These are phyloP conservation scores for Rosa hybrid DNA, from an alignment of 331 rosid genomes.

Conservation along the genomic window DNA sequence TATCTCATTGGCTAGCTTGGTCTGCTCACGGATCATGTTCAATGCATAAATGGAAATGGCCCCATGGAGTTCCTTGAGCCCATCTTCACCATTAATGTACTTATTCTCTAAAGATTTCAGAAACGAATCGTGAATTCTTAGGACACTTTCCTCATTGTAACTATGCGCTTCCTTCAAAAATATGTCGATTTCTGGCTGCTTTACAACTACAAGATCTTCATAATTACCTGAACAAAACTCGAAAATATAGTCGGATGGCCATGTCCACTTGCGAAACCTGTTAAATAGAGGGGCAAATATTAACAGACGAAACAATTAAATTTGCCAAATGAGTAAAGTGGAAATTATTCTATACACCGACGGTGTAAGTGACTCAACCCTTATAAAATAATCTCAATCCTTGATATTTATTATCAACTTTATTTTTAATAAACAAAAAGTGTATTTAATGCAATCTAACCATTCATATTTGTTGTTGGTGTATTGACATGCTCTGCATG, in stretches of 20 bases:
- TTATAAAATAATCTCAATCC: too few relatives aligned
- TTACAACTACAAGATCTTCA: background rate
- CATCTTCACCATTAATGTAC: background rate
- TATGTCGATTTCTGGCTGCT: background rate
- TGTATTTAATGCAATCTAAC: too few relatives aligned
- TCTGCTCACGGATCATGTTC: background rate
- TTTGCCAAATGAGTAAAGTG: background rate
- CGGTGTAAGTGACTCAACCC: too few relatives aligned
- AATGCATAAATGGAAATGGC: background rate
- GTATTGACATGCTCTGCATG: too few relatives aligned
- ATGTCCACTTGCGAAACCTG: too few relatives aligned
- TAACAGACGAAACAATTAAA: background rate
- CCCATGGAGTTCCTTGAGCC: background rate
- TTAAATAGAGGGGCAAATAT: background rate
- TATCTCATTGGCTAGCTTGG: background rate
- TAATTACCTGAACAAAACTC: rapidly evolving
- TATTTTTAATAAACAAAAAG: too few relatives aligned
- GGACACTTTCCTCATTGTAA: rapidly evolving
- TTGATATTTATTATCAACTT: too few relatives aligned
- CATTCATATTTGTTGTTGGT: too few relatives aligned
- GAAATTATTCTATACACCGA: too few relatives aligned
- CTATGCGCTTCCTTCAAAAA: background rate
- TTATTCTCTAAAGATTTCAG: background rate
- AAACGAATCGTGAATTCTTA: rapidly evolving
- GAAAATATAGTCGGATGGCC: too few relatives aligned